Base-by-base conservation (phyloP, 495 filamentous ascomycete species). In the Trichocladium uniseriatum region DNA sequence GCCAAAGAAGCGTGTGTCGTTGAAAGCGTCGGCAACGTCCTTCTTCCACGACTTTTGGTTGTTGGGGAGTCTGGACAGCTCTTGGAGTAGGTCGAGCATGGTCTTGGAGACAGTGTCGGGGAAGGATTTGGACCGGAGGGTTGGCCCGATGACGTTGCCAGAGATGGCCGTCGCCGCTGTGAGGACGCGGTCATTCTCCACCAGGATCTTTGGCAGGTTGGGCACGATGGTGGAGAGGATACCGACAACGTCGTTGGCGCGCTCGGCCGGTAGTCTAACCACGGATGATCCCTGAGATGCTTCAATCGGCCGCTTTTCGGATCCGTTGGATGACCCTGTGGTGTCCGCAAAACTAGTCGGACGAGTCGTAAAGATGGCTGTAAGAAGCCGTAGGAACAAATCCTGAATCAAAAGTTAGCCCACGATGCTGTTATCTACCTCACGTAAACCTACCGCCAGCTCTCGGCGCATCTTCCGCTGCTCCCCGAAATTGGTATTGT, bases 401-500 rank as follows among this genome's bases (percentile, higher is more conserved):
- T 99, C 92, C 90, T 95, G 57, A 34, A 55, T 9, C 9, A 37
- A 42, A 34, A 59, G 66, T 57, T 44, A 61, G 41, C 16, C 39
- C 36, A 32, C 24, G 16, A 18, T n/a, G n/a, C n/a, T n/a, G n/a
- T n/a, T n/a, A n/a, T n/a, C n/a, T n/a, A n/a, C n/a, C n/a, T n/a
- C n/a, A n/a, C n/a, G 18, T 16, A 37, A 21, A 75, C 86, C 58
- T 77, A 95, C 90, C 22, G 84, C 87, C 13, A 99, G 72, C 36
- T 99, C 92, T 62, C 84, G 81, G 54, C 92, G 77, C 91, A 97
- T 95, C 58, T 82, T 89, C 34, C 84, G 79, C 68, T 97, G 88
- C 65, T 97, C 92, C 20, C 92, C 92, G 67, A 96, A 97, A 54
- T 88, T 97, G 10, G 92, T 99, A 59, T 97, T 95, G 60, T 96